Percentiles rank a stretch among this genome's conserved stretches.
These are phyloP conservation scores for Corymbia calophylla DNA, from an alignment of 441 rosid genomes.

Conservation along the genomic window DNA sequence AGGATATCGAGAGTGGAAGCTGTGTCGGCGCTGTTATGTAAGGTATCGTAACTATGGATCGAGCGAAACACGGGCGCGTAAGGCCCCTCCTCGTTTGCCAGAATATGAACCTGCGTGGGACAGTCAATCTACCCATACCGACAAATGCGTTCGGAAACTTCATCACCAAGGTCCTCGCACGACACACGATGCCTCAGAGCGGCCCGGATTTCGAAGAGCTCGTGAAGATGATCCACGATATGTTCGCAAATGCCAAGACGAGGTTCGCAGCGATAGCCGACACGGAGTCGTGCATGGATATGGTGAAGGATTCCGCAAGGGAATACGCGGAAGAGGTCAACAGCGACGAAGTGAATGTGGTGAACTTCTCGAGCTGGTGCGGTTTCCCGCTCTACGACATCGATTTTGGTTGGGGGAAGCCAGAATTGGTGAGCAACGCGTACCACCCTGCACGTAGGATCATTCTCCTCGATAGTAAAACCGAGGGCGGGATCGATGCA, in stretches of 20 bases:
- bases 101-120: neutral
- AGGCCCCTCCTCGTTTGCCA: neutral
- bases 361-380: neutral
- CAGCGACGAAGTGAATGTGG: neutral
- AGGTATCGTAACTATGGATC: neutral
- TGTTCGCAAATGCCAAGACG: neutral
- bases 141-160: neutral
- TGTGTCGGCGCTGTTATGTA: neutral
- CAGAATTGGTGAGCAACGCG: neutral
- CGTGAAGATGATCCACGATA: neutral
- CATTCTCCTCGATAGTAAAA: constrained; percentile 12
- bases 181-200: neutral
- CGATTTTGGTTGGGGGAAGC: constrained; percentile 22
- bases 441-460: neutral
- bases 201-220: neutral
- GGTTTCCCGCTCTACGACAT: constrained; percentile 3
- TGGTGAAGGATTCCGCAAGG: neutral
- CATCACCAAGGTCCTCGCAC: neutral
- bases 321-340: neutral
- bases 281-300: neutral
- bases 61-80: neutral
- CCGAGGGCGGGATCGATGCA: constrained; percentile 25
- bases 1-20: neutral
- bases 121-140: neutral
- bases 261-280: neutral